A percentile compares a stretch with the other conserved stretches of the same genome.
These are phyloP conservation scores for Fusarium poae DNA, from an alignment of 2,329 filamentous ascomycete genomes.

Conservation along the genomic window DNA sequence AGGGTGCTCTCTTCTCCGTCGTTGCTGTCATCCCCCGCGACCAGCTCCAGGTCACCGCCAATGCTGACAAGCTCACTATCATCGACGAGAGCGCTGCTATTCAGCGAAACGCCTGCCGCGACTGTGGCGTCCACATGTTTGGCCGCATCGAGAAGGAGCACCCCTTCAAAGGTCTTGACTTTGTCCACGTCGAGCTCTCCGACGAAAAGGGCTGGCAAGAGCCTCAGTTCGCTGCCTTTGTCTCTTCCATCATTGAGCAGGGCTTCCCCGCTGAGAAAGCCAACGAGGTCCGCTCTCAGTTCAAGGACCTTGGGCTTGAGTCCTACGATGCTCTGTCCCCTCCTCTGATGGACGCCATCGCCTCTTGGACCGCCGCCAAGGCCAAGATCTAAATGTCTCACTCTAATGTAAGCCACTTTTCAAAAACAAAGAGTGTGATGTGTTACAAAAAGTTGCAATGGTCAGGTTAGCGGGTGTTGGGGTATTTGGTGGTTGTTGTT, in stretches of 20 bases:
- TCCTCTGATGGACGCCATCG: constrained; percentile 72
- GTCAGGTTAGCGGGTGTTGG: constrained; percentile 23
- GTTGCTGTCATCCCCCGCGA: constrained; percentile 71
- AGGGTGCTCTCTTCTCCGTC: constrained; percentile 72
- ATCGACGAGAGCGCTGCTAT: constrained; percentile 70
- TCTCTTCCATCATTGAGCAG: constrained; percentile 76
- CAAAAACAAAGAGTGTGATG: not conserved
- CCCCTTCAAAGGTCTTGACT: constrained; percentile 76
- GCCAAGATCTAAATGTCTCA: constrained; percentile 32
- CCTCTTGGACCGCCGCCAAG: constrained; percentile 68
- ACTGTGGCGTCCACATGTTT: constrained; percentile 73
- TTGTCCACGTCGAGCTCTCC: constrained; percentile 74
- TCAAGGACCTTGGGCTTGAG: constrained; percentile 68
- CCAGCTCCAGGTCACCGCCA: constrained; percentile 68
- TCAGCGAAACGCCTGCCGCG: constrained; percentile 70
- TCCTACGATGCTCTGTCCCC: constrained; percentile 74
- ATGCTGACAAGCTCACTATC: constrained; percentile 68
- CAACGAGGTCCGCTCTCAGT: constrained; percentile 65
- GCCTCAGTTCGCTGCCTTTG: constrained; percentile 77
- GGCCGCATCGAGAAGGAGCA: constrained; percentile 75
- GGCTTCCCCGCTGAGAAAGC: constrained; percentile 70
- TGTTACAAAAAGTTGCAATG: constrained; percentile 32
- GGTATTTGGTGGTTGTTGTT: constrained; percentile 28
- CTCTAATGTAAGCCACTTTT: not conserved
- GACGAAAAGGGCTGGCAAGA: constrained; percentile 76